A percentile compares a stretch with the other conserved stretches of the same genome.
Conservation (phyloP, 345 rosid species). For the Pistacia integerrima region DNA sequence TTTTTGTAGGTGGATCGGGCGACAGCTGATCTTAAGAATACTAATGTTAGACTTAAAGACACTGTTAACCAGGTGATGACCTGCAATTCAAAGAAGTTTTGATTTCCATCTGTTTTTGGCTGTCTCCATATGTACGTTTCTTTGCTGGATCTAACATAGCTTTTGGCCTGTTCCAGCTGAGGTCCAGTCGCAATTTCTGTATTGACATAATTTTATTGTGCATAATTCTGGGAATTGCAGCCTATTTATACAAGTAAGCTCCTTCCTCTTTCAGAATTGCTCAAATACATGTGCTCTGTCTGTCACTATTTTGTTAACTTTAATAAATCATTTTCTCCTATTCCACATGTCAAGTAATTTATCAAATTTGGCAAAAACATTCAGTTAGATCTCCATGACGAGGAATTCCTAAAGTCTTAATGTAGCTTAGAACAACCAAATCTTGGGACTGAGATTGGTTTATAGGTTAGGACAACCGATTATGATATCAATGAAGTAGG, state of each 20-base stretch:
- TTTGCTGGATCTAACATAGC: constrained; percentile 22
- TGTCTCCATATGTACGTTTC: constrained; percentile 12
- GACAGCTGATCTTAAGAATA: constrained; percentile 88
- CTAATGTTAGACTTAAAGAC: constrained; percentile 92
- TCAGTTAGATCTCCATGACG: background rate
- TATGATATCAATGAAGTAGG: too few species aligned
- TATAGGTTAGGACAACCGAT: too few species aligned
- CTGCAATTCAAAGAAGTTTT: constrained; percentile 11
- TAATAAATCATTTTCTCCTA: background rate
- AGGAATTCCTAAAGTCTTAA: too few species aligned
- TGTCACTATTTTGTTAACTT: background rate
- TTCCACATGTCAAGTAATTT: background rate
- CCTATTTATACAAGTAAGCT: constrained; percentile 96
- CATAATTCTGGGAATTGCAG: constrained; percentile 94
- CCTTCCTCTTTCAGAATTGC: constrained; percentile 4
- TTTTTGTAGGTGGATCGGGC: constrained; percentile 84
- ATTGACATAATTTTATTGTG: constrained; percentile 85
- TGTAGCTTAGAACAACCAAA: too few species aligned
- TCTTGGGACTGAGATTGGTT: too few species aligned
- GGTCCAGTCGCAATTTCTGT: constrained; percentile 98
- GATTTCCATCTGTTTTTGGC: constrained; percentile 16
- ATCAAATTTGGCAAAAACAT: background rate
- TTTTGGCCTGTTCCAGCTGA: constrained; percentile 62
- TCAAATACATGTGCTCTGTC: background rate
- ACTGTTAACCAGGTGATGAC: constrained; percentile 87